These are phyloP conservation scores for Kitagawia praeruptora DNA, from an alignment of 129 eudicot species.

Conservation along the genomic window DNA sequence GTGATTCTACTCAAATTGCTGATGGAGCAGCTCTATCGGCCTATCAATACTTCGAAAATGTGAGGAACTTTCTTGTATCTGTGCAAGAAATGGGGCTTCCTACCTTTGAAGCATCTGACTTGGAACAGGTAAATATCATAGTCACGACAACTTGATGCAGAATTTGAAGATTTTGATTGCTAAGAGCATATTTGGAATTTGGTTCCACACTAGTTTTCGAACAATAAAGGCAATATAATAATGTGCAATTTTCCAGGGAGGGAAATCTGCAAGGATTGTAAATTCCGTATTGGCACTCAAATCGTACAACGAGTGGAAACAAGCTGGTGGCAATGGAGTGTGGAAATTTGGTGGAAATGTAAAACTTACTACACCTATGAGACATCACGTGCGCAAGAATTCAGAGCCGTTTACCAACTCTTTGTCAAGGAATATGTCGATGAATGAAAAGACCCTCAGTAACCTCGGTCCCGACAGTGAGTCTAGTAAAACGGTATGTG, in stretches of 20 bases:
- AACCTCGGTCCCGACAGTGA: slow-evolving; percentile 37
- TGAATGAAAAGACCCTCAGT: slow-evolving; percentile 38
- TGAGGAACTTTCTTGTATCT: slow-evolving; percentile 83
- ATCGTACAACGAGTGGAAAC: slow-evolving; percentile 81
- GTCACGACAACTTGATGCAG: neutral
- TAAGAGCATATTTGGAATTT: neutral
- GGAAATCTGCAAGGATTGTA: slow-evolving; percentile 74
- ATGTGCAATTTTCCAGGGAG: slow-evolving; percentile 52
- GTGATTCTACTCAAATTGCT: slow-evolving; percentile 55
- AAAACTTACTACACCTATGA: slow-evolving; percentile 47
- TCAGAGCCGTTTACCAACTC: slow-evolving; percentile 76
- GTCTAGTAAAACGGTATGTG: slow-evolving; percentile 48
- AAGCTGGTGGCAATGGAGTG: slow-evolving; percentile 64
- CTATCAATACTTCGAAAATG: slow-evolving; percentile 90
- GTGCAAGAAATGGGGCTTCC: slow-evolving; percentile 74
- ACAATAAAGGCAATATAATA: neutral
- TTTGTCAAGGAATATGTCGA: slow-evolving; percentile 47
- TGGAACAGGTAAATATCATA: slow-evolving; percentile 62
- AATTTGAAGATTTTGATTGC: neutral
- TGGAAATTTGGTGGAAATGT: slow-evolving; percentile 86
- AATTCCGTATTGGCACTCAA: slow-evolving; percentile 81
- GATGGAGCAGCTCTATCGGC: slow-evolving; percentile 97
- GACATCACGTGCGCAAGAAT: slow-evolving; percentile 73
- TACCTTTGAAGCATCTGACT: slow-evolving; percentile 91
- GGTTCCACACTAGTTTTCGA: neutral